phyloP scores from a whole-genome alignment of 768 basidiomycete genomes.

The Lactarius pseudohatsudake region DNA sequence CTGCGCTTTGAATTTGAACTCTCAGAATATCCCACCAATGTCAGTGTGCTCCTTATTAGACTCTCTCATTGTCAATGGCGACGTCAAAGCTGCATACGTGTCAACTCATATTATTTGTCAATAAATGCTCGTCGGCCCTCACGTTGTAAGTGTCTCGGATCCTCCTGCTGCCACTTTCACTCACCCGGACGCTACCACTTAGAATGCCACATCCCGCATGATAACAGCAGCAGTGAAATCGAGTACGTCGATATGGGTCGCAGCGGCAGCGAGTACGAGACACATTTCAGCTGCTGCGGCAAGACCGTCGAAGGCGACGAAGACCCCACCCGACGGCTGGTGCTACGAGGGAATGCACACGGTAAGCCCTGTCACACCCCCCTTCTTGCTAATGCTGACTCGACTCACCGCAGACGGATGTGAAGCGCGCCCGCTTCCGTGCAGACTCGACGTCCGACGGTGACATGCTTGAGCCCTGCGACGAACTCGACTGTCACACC shows the following conservation, averaged over 20 bases:
- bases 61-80: no score
- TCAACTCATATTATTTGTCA: no score
- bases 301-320: constrained; percentile 70
- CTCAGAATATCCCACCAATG: no score
- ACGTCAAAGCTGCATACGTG: no score
- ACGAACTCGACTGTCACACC: constrained; percentile 53
- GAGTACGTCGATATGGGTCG: constrained; percentile 50
- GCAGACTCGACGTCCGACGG: constrained; percentile 65
- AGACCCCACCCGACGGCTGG: constrained; percentile 85
- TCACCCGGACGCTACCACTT: no score
- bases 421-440: constrained; percentile 75
- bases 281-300: constrained; percentile 74
- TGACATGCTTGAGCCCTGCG: constrained; percentile 69
- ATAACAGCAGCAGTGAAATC: constrained; percentile 77
- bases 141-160: no score
- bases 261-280: constrained; percentile 42
- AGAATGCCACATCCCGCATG: constrained; percentile 70
- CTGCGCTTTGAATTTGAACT: no score
- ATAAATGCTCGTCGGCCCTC: no score
- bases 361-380: constrained; percentile 39
- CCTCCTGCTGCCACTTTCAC: no score
- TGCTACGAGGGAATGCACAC: constrained; percentile 85
- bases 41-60: no score
- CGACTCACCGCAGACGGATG: constrained; percentile 52
- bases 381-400: neutral